Conservation (phyloP, 495 filamentous ascomycete genomes). For the Trichoderma reesei region DNA sequence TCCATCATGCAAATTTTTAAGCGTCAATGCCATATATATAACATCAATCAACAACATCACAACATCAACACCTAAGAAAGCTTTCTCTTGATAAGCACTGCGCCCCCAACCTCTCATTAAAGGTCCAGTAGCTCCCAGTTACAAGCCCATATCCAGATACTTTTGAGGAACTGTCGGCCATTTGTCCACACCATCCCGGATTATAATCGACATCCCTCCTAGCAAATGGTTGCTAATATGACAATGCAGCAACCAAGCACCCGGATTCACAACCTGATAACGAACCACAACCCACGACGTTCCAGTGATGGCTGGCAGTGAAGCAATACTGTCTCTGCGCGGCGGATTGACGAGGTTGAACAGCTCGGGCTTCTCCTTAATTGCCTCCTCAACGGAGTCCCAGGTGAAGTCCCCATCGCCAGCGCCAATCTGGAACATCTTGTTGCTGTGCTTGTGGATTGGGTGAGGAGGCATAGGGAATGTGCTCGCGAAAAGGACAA, state of each 20-base stretch:
- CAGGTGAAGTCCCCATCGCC: slow-evolving; percentile 42
- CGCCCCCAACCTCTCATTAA: neutral
- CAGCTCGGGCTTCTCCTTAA: slow-evolving; percentile 30
- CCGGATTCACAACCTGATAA: slow-evolving; percentile 50
- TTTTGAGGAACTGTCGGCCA: slow-evolving; percentile 37
- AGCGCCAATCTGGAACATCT: slow-evolving; percentile 45
- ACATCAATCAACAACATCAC: no score
- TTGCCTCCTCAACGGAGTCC: slow-evolving; percentile 41
- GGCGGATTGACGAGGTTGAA: slow-evolving; percentile 50
- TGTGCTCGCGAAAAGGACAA: slow-evolving; percentile 35
- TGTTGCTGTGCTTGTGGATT: slow-evolving; percentile 56
- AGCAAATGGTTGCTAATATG: slow-evolving; percentile 49
- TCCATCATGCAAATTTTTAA: no score
- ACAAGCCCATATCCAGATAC: slow-evolving; percentile 16
- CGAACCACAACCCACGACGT: slow-evolving; percentile 43
- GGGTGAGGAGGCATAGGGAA: slow-evolving; percentile 40
- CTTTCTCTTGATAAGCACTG: neutral
- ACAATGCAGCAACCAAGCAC: slow-evolving; percentile 51
- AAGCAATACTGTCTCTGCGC: slow-evolving; percentile 40
- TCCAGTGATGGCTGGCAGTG: slow-evolving; percentile 23
- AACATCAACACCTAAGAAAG: neutral
- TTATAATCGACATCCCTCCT: slow-evolving; percentile 46
- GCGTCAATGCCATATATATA: no score
- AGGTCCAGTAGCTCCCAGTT: neutral
- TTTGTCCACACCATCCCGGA: slow-evolving; percentile 48